Evolutionary conservation across 2,329 filamentous ascomycete genomes (phyloP).

Genomic region (Myrmaecium sp.): DNA sequence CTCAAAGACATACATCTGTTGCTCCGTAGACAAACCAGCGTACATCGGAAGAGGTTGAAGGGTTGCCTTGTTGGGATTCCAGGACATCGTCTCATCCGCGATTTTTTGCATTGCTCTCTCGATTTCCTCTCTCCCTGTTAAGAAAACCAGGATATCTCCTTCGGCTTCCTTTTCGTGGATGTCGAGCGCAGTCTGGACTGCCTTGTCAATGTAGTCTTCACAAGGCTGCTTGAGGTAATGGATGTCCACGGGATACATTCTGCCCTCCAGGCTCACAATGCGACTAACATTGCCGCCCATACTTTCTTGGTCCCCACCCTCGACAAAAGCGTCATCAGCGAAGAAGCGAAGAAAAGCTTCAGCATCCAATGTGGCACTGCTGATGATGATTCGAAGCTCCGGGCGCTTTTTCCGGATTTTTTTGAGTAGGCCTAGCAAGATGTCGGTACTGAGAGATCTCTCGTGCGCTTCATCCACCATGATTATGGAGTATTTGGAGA

Average conservation of each 20-base stretch:
- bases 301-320: constrained; percentile 17
- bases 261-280: constrained; percentile 74
- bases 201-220: constrained; percentile 74
- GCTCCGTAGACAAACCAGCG: constrained; percentile 72
- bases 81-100: constrained; percentile 48
- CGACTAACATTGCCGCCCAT: constrained; percentile 30
- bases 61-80: constrained; percentile 40
- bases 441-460: constrained; percentile 78
- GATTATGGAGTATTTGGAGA: constrained; percentile 84
- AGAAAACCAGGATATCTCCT: constrained; percentile 79
- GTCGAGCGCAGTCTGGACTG: constrained; percentile 68
- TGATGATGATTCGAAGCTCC: constrained; percentile 76
- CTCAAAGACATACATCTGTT: constrained; percentile 93
- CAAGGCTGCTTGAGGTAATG: constrained; percentile 63
- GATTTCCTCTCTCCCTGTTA: constrained; percentile 89
- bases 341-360: constrained; percentile 78
- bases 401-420: constrained; percentile 69
- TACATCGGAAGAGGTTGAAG: constrained; percentile 68
- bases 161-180: constrained; percentile 68
- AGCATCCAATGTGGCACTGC: constrained; percentile 83
- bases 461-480: constrained; percentile 98
- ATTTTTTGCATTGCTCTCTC: constrained; percentile 66
- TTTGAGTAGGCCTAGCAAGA: constrained; percentile 76
- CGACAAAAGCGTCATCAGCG: constrained; percentile 23
- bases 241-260: constrained; percentile 76